Evolutionary conservation across 306 rosid species (phyloP).

Genomic region (Luffa acutangula): DNA sequence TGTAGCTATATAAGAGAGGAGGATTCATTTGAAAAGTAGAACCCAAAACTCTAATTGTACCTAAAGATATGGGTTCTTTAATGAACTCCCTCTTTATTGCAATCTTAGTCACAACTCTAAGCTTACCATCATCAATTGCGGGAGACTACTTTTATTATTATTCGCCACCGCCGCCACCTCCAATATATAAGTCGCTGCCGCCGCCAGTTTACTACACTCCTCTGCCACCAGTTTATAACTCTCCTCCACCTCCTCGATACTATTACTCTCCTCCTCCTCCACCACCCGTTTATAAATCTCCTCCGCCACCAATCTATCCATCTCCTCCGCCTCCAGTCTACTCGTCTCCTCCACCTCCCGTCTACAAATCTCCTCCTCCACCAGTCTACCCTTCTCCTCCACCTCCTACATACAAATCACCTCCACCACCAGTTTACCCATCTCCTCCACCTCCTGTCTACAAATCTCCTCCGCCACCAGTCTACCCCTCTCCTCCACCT

Average conservation of each 20-base stretch:
- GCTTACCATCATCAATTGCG: background rate
- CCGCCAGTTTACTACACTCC: background rate
- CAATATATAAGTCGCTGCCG: background rate
- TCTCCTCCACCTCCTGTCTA: background rate
- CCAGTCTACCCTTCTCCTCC: background rate
- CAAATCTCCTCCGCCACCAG: background rate
- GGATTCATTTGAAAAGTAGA: background rate
- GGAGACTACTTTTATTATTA: background rate
- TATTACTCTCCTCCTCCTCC: background rate
- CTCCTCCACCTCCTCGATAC: background rate
- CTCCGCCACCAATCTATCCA: background rate
- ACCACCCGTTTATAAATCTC: background rate
- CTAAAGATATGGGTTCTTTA: background rate
- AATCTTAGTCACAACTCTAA: background rate
- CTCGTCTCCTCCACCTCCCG: background rate
- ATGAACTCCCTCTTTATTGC: background rate
- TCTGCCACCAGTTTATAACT: background rate
- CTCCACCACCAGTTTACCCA: background rate
- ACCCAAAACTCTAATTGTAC: background rate
- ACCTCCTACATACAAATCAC: background rate
- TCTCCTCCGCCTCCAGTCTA: no score
- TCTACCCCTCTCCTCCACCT: background rate
- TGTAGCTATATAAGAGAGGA: background rate
- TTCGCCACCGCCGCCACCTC: background rate
- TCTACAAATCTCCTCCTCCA: background rate